phyloP scores from a whole-genome alignment of 768 basidiomycete genomes.

The Leccinellum rugosiceps region DNA sequence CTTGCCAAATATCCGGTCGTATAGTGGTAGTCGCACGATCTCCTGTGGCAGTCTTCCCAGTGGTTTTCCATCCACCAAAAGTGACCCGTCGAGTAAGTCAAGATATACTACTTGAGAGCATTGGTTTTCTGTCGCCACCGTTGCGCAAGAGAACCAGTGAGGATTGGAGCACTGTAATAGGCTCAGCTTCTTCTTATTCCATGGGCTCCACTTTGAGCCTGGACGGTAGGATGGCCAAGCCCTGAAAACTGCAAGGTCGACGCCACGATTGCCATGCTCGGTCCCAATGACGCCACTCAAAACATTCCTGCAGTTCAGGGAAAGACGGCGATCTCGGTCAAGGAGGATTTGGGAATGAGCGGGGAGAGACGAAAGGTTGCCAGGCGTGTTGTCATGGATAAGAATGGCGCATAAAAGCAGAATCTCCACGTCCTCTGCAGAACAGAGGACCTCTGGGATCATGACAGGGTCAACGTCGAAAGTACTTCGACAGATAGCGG shows the following conservation, averaged over 20 bases:
- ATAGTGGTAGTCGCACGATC: constrained; percentile 17
- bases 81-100: constrained; percentile 22
- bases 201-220: neutral
- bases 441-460: neutral
- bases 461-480: neutral
- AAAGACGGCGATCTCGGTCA: constrained; percentile 26
- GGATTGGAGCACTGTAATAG: constrained; percentile 1
- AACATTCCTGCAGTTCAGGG: neutral
- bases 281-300: neutral
- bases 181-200: too few relatives aligned
- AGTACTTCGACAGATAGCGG: neutral
- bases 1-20: constrained; percentile 16
- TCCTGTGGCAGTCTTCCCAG: constrained; percentile 21
- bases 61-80: constrained; percentile 24
- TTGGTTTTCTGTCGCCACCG: constrained; percentile 1
- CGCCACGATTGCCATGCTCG: neutral
- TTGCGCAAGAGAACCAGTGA: constrained; percentile 20
- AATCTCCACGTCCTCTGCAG: neutral
- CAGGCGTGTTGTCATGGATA: constrained; percentile 12
- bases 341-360: constrained; percentile 14
- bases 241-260: constrained; percentile 11
- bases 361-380: neutral
- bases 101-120: constrained; percentile 22
- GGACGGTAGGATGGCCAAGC: neutral
- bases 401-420: neutral